Evolutionary conservation across 495 filamentous ascomycete species (phyloP).

Genomic region (Penicillium pancosmium): DNA sequence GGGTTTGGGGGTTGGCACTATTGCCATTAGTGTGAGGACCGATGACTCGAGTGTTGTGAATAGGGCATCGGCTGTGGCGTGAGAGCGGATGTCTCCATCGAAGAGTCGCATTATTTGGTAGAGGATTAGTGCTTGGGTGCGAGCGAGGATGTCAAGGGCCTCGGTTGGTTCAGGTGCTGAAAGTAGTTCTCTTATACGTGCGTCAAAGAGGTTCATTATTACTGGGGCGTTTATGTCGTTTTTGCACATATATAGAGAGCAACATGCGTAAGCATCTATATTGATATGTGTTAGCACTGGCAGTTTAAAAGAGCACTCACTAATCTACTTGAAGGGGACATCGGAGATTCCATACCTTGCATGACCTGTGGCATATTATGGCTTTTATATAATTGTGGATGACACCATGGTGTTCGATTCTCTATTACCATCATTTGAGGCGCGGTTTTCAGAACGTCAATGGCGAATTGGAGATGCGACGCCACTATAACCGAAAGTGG

Average conservation of each 20-base stretch:
- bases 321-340: too few relatives aligned
- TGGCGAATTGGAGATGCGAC: slow-evolving; percentile 45
- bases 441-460: slow-evolving; percentile 42
- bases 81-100: slow-evolving; percentile 56
- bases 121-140: slow-evolving; percentile 38
- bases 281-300: not conserved
- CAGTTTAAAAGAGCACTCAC: too few relatives aligned
- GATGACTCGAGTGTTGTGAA: slow-evolving; percentile 43
- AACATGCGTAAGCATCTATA: slow-evolving; percentile 51
- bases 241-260: slow-evolving; percentile 52
- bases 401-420: slow-evolving; percentile 53
- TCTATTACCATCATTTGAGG: slow-evolving; percentile 51
- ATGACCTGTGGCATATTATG: slow-evolving; percentile 50
- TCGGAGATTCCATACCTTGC: slow-evolving; percentile 38
- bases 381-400: slow-evolving; percentile 47
- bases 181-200: slow-evolving; percentile 39
- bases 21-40: slow-evolving; percentile 19
- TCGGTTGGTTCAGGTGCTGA: slow-evolving; percentile 33
- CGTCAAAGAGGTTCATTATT: slow-evolving; percentile 45
- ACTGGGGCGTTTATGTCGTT: slow-evolving; percentile 45
- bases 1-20: slow-evolving; percentile 25
- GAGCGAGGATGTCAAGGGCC: slow-evolving; percentile 30
- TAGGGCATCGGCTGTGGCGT: slow-evolving; percentile 46
- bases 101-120: slow-evolving; percentile 56
- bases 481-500: slow-evolving; percentile 28